Evolutionary conservation across 108 stramenopile species (phyloP), one percentile per base, ranked within the genome.

Genomic region (Cyclotella kingstonii): DNA sequence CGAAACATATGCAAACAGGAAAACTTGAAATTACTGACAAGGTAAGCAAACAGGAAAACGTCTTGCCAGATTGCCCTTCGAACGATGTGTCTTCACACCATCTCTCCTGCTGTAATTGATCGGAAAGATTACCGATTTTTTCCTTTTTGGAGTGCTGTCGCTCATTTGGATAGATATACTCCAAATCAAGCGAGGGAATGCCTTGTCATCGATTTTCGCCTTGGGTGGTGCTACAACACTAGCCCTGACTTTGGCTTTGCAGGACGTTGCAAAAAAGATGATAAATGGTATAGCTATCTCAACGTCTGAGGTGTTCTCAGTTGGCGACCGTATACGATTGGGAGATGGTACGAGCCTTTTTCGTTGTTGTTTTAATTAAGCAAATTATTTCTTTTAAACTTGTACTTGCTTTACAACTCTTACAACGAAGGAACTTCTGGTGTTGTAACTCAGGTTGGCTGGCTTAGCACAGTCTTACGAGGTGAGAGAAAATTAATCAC

Each of bases 181-280:
- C 2, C 30, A 75, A 42, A 67, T 84, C n/a, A 70, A 78, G 25
- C 27, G 36, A 21, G 82, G 82, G 4, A 56, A 63, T 23, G 81
- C 65, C 2, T 29, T 83, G 33, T 76, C 65, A 5, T 66, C 63
- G 4, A 44, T 86, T 0, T 83, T 86, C 64, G 82, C 84, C 5
- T 66, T 86, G 42, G 80, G 84, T 45, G 62, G 76, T 46, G 80
- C 69, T 8, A 75, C 82, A 11, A 86, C 84, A 18, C 54, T 86
- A 23, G 65, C 74, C 19, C 30, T 86, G 10, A 70, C 77, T 28
- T 40, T 86, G 1, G 84, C 84, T 21, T 41, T 42, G 15, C 68
- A 77, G 52, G 76, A 71, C 26, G 18, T 81, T 11, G 73, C 62
- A 4, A 71, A 73, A 65, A 62, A 68, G 45, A 57, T 55, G 21